Evolutionary conservation across 768 basidiomycete genomes (phyloP), one percentile per base, ranked within the genome.

Genomic region (Dacryopinax spathularia): DNA sequence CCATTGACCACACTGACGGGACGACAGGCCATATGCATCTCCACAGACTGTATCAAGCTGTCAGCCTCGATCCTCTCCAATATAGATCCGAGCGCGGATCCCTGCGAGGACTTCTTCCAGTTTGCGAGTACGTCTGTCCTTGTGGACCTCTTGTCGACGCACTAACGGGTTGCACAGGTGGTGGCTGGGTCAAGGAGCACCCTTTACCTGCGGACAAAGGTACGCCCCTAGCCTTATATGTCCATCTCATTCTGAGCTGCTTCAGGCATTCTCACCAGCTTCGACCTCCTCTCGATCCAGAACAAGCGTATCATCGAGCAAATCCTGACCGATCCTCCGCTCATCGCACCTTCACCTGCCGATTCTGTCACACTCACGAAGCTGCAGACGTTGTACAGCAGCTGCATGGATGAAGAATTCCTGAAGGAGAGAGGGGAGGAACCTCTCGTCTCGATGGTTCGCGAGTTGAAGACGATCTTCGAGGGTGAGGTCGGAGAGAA

Each of bases 101-200:
- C 96, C 0, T 99, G 96, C 74, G 89, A 97, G 68, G 87, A 92
- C 74, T 96, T 97, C 73, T 97, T 93, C 71, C 82, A 87, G 66
- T 98, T 85, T 75, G 84, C 93, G 10, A 94, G 92, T 94, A 70
- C 69, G 90, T 84, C 9, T 13, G 34, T 62, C 4, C 43, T n/a
- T 60, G 27, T 34, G 60, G 34, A 39, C 22, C 7, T 36, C 18
- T 31, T 61, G 5, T 36, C 44, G 37, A 62, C 59, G 16, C 63
- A 62, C 36, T 60, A 65, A 48, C 43, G 22, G 67, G 65, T 18
- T 64, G 36, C 60, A 34, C 62, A 94, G 90, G 87, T 70, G 90
- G 91, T 18, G 92, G 92, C 13, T 99, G 95, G 95, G 78, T 88
- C 20, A 81, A 81, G 39, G 75, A 77, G 0, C 85, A 98, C 72